phyloP scores from a whole-genome alignment of 495 filamentous ascomycete genomes.

The Tuber brumale region DNA sequence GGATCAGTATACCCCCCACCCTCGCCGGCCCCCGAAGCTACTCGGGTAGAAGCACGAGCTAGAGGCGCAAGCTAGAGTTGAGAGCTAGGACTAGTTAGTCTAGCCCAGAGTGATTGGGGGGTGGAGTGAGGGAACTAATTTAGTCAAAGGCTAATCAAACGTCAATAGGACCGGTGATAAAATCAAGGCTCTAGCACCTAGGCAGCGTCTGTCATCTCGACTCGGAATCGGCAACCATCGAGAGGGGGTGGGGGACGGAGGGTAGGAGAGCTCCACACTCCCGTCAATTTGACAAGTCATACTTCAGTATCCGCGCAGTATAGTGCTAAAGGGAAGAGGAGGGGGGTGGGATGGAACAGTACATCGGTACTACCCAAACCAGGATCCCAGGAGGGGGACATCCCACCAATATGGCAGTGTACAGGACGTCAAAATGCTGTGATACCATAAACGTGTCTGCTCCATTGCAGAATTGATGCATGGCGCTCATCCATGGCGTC shows the following conservation, averaged over 20 bases:
- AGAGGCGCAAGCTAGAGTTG: background rate
- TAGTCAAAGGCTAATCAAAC: slow-evolving; percentile 1
- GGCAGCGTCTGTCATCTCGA: background rate
- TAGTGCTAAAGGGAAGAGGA: background rate
- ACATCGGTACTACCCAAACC: background rate
- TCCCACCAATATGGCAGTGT: background rate
- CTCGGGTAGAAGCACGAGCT: background rate
- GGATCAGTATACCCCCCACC: background rate
- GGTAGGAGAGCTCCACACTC: background rate
- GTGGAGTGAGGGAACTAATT: background rate
- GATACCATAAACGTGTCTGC: background rate
- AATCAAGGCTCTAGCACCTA: background rate
- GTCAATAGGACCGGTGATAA: background rate
- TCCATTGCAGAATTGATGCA: background rate
- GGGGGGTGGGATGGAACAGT: background rate
- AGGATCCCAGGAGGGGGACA: background rate
- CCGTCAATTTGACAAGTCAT: background rate
- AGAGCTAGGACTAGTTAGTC: background rate
- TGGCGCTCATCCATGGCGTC: background rate
- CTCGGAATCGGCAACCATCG: background rate
- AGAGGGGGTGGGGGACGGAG: background rate
- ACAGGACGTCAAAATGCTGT: background rate
- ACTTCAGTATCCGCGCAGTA: background rate
- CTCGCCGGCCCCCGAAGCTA: background rate
- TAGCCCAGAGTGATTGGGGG: background rate